Base-by-base conservation (phyloP, 2,329 filamentous ascomycete genomes). In the Tolypocladium endophyticum region DNA sequence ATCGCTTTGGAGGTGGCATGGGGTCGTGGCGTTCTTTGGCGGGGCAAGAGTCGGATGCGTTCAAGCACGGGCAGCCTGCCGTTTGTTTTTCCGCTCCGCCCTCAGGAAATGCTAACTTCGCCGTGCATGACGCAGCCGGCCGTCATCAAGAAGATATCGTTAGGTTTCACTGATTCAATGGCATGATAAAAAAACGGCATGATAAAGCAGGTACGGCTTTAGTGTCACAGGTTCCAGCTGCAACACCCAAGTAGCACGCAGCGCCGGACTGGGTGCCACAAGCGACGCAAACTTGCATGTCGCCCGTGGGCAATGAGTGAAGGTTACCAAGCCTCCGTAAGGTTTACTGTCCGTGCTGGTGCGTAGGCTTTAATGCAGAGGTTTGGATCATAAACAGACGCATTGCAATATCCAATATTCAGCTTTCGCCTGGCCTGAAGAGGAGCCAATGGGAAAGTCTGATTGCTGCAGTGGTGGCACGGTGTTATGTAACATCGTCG, bases 61-160 rank as follows among this genome's bases (percentile, higher is more conserved):
- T 58, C 57, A 38, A 60, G 58, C 62, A 62, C 64, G 60, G 55
- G 47, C n/a, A n/a, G 9, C n/a, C 25, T 20, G 20, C 39, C 14
- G 25, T 9, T 16, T 16, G 69, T 72, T 72, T 72, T 71, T 72
- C 71, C 71, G 71, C 56, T 64, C 64, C 63, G 63, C 45, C 23
- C 52, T 53, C 30, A 14, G 30, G 20, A 2, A 18, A 20, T 30
- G 4, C 8, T 11, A n/a, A 16, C 23, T 30, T 28, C 18, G 28
- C 18, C 14, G 25, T 30, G 25, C 3, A 30, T 30, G 45, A 50
- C 45, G 45, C 45, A 50, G 14, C 47, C 3, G 25, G 28, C 14
- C 25, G 25, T 50, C 23, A 25, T 20, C 25, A 20, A 16, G 6
- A 45, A n/a, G 18, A n/a, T 8, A 43, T 16, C 45, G 4, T 12